phyloP scores from a whole-genome alignment of 768 basidiomycete genomes.

The Russula dissimulans region DNA sequence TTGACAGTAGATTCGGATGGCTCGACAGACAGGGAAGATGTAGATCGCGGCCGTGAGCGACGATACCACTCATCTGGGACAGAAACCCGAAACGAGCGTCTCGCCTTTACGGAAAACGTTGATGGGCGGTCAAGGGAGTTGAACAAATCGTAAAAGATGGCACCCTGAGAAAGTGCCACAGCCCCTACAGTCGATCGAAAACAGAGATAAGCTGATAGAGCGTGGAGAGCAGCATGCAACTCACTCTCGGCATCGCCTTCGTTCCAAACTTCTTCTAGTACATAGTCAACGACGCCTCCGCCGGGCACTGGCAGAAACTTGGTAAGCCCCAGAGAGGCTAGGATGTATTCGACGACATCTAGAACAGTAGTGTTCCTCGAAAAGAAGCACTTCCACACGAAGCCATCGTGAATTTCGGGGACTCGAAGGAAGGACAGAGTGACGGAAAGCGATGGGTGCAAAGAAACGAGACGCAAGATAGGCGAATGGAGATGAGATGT shows the following conservation, averaged over 20 bases:
- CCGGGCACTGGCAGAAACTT: conserved; percentile 58
- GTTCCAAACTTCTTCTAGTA: conserved; percentile 59
- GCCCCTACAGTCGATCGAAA: conserved; percentile 27
- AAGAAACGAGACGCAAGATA: conserved; percentile 59
- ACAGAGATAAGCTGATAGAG: background rate
- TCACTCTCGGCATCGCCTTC: conserved; percentile 47
- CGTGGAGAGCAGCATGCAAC: conserved; percentile 18
- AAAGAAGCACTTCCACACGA: conserved; percentile 56
- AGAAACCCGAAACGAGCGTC: conserved; percentile 49
- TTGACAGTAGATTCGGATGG: conserved; percentile 46
- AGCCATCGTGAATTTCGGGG: conserved; percentile 71
- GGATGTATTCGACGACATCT: conserved; percentile 42
- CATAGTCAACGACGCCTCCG: conserved; percentile 61
- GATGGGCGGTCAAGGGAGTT: conserved; percentile 33
- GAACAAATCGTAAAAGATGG: conserved; percentile 36
- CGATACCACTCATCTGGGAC: conserved; percentile 78
- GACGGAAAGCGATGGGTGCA: conserved; percentile 50
- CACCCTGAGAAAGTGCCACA: conserved; percentile 37
- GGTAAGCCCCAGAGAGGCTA: conserved; percentile 61
- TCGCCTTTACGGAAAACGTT: conserved; percentile 34
- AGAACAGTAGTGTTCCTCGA: conserved; percentile 45
- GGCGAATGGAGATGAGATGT: conserved; percentile 62
- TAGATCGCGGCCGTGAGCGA: conserved; percentile 48
- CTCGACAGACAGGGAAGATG: conserved; percentile 37
- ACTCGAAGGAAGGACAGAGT: conserved; percentile 52